Percentiles rank a stretch among this genome's conserved stretches.
phyloP scores from a whole-genome alignment of 2,329 filamentous ascomycete genomes.

The Biscogniauxia marginata region DNA sequence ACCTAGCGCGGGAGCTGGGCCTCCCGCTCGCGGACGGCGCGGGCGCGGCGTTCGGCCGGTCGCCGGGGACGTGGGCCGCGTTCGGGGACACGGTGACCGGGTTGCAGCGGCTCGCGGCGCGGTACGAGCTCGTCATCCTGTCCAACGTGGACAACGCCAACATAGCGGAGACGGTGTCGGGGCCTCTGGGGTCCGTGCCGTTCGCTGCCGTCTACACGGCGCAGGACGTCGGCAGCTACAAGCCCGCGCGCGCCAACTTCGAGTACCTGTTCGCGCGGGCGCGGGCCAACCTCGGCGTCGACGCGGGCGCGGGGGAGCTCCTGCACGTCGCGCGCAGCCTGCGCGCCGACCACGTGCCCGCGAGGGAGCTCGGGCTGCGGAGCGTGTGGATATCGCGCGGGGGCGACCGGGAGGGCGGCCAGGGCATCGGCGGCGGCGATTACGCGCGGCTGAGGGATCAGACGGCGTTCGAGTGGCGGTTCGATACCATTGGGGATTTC shows the following conservation, averaged over 20 bases:
- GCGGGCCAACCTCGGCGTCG: slow-evolving; percentile 52
- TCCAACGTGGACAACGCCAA: slow-evolving; percentile 45
- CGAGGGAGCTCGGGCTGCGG: slow-evolving; percentile 57
- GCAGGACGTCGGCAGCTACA: slow-evolving; percentile 69
- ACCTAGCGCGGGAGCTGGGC: slow-evolving; percentile 44
- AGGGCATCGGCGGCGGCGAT: slow-evolving; percentile 17
- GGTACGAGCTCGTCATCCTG: slow-evolving; percentile 59
- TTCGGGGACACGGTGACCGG: slow-evolving; percentile 58
- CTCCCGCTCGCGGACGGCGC: slow-evolving; percentile 39
- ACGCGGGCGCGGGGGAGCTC: slow-evolving; percentile 48
- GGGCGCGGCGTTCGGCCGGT: slow-evolving; percentile 48
- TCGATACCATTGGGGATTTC: slow-evolving; percentile 39
- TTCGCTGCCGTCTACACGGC: slow-evolving; percentile 69
- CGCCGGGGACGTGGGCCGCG: slow-evolving; percentile 53
- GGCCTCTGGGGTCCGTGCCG: slow-evolving; percentile 44
- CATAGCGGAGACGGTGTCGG: slow-evolving; percentile 27
- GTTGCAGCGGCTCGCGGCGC: slow-evolving; percentile 45
- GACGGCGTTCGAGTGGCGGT: slow-evolving; percentile 37
- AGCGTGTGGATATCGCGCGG: slow-evolving; percentile 65
- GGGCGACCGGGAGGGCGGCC: slow-evolving; percentile 32
- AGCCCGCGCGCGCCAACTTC: slow-evolving; percentile 65
- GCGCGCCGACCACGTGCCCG: slow-evolving; percentile 65
- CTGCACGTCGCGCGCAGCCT: slow-evolving; percentile 69
- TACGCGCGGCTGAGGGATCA: slow-evolving; percentile 24
- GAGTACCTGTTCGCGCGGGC: slow-evolving; percentile 59